phyloP scores from a whole-genome alignment of 108 stramenopile species.

The Chaetoceros muelleri region DNA sequence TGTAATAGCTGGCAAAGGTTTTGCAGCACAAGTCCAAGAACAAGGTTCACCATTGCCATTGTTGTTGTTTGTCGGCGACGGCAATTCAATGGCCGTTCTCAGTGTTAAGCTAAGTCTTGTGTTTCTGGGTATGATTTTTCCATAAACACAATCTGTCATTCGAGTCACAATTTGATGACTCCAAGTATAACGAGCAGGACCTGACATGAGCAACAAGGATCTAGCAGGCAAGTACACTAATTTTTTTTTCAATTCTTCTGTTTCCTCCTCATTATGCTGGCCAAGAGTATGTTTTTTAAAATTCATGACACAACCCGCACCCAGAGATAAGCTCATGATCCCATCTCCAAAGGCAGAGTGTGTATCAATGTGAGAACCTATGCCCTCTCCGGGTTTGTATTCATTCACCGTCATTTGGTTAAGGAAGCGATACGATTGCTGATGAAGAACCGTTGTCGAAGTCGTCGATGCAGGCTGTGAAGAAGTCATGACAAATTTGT shows the following conservation, averaged over 20 bases:
- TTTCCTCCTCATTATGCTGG: conserved; percentile 7
- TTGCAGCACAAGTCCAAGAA: too few species aligned
- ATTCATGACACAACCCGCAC: conserved; percentile 80
- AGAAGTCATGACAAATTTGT: conserved; percentile 8
- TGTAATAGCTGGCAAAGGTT: conserved; percentile 43
- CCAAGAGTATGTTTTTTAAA: conserved; percentile 37
- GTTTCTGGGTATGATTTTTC: conserved; percentile 45
- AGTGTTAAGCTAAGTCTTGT: conserved; percentile 74
- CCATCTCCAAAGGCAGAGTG: conserved; percentile 80
- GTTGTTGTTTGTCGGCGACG: conserved; percentile 8
- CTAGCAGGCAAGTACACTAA: conserved; percentile 63
- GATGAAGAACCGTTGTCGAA: conserved; percentile 3
- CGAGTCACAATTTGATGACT: conserved; percentile 82
- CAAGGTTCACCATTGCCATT: background rate
- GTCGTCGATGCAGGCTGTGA: background rate
- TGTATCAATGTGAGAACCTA: conserved; percentile 85
- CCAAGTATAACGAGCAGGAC: conserved; percentile 74
- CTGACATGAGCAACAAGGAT: conserved; percentile 64
- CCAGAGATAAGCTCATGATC: conserved; percentile 61
- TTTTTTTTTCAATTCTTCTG: conserved; percentile 20
- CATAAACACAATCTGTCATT: conserved; percentile 69
- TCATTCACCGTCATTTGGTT: conserved; percentile 85
- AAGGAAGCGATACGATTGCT: conserved; percentile 25
- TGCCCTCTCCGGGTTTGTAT: conserved; percentile 76
- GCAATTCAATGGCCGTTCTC: conserved; percentile 52